A percentile compares a stretch with the other conserved stretches of the same genome.
These are phyloP conservation scores for Neopestalotiopsis rosae DNA, from an alignment of 2,329 filamentous ascomycete species.

Conservation along the genomic window DNA sequence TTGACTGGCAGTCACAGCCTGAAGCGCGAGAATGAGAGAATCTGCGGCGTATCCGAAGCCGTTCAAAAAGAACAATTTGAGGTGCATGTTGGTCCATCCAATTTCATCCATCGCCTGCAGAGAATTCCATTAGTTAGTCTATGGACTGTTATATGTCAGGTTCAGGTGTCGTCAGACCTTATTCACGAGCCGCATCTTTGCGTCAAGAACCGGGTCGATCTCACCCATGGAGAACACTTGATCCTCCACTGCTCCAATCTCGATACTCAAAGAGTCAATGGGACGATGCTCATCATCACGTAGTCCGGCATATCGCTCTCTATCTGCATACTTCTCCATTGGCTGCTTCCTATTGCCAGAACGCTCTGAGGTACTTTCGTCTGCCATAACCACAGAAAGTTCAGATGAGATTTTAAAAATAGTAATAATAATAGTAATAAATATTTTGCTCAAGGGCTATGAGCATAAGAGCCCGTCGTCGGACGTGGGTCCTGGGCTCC, in stretches of 20 bases:
- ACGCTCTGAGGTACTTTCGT: background rate
- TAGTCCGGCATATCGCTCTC: background rate
- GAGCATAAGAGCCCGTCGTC: background rate
- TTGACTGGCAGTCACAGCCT: conserved; percentile 64
- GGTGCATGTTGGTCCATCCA: conserved; percentile 47
- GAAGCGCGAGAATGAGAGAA: conserved; percentile 61
- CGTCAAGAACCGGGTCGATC: conserved; percentile 62
- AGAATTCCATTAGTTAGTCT: conserved; percentile 10
- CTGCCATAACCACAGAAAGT: background rate
- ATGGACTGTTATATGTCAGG: background rate
- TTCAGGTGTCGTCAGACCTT: conserved; percentile 51
- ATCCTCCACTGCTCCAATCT: background rate
- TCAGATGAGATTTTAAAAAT: background rate
- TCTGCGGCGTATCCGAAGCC: conserved; percentile 66
- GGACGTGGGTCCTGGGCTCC: background rate
- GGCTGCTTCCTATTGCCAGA: background rate
- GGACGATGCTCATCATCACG: background rate
- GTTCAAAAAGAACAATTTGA: conserved; percentile 64
- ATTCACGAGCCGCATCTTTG: conserved; percentile 73
- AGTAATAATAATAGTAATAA: no score
- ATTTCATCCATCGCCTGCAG: conserved; percentile 37
- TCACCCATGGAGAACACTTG: background rate
- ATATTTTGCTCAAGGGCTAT: background rate
- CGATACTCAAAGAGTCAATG: background rate
- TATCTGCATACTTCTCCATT: background rate